These are phyloP conservation scores for Phylloporus sp. DNA, from an alignment of 1,284 basidiomycete species.

Conservation along the genomic window DNA sequence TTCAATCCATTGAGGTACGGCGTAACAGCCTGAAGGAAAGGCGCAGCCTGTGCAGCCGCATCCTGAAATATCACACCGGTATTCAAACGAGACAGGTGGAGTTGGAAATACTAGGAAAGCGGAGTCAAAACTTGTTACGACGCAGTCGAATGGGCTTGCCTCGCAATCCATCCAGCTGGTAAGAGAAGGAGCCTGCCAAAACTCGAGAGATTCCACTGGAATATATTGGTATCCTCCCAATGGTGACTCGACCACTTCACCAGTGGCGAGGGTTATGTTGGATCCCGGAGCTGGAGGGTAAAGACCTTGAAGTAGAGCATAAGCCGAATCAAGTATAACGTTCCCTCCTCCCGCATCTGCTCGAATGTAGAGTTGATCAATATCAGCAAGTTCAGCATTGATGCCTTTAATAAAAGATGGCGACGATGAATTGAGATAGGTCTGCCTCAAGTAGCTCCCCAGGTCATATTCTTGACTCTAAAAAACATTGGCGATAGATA, in stretches of 20 bases:
- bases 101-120: slow-evolving; percentile 36
- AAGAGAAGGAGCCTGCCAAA: slow-evolving; percentile 35
- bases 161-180: slow-evolving; percentile 44
- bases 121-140: neutral
- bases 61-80: slow-evolving; percentile 44
- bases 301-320: slow-evolving; percentile 51
- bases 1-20: slow-evolving; percentile 50
- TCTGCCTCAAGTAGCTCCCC: slow-evolving; percentile 48
- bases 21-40: slow-evolving; percentile 52
- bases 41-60: slow-evolving; percentile 41
- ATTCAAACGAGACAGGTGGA: slow-evolving; percentile 39
- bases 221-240: slow-evolving; percentile 58
- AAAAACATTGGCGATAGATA: slow-evolving; percentile 2
- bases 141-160: slow-evolving; percentile 15
- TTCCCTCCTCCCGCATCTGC: slow-evolving; percentile 55
- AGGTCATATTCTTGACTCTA: slow-evolving; percentile 49
- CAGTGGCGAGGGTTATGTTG: slow-evolving; percentile 54
- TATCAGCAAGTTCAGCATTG: slow-evolving; percentile 35
- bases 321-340: slow-evolving; percentile 51
- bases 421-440: slow-evolving; percentile 46
- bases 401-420: slow-evolving; percentile 47
- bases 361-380: slow-evolving; percentile 42
- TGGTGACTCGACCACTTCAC: slow-evolving; percentile 53
- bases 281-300: slow-evolving; percentile 49
- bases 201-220: slow-evolving; percentile 41